Conservation (phyloP, 306 rosid genomes). For the Styphnolobium japonicum region DNA sequence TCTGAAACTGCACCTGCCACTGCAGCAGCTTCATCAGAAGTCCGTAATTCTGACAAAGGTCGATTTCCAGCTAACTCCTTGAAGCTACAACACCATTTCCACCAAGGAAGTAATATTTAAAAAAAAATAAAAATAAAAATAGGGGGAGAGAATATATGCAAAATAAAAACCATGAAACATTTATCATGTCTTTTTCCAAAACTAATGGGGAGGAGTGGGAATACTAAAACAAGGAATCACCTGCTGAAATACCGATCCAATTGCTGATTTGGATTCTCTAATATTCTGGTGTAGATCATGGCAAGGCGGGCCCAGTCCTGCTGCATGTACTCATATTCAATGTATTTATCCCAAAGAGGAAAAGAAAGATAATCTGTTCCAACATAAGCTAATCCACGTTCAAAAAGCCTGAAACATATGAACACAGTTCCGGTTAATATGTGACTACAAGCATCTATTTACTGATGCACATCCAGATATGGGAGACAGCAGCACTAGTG, state of each 20-base stretch:
- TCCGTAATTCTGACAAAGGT: slow-evolving; percentile 73
- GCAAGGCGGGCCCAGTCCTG: slow-evolving; percentile 97
- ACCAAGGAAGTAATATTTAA: slow-evolving; percentile 11
- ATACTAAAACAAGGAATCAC: slow-evolving; percentile 36
- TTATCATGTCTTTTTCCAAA: background rate
- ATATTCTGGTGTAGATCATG: slow-evolving; percentile 78
- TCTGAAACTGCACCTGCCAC: slow-evolving; percentile 48
- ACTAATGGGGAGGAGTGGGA: background rate
- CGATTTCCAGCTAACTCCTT: slow-evolving; percentile 90
- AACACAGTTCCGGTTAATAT: slow-evolving; percentile 39
- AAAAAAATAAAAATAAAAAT: background rate
- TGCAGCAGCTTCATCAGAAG: slow-evolving; percentile 72
- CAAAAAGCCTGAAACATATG: slow-evolving; percentile 83
- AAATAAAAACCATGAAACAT: background rate
- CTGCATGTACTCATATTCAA: slow-evolving; percentile 95
- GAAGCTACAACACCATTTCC: slow-evolving; percentile 60
- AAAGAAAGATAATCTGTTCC: slow-evolving; percentile 96
- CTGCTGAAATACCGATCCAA: slow-evolving; percentile 92
- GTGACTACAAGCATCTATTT: slow-evolving; percentile 33
- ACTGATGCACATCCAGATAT: slow-evolving; percentile 56
- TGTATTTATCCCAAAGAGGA: slow-evolving; percentile 96
- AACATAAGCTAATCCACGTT: slow-evolving; percentile 92
- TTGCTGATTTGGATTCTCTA: slow-evolving; percentile 95
- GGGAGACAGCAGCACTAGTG: slow-evolving; percentile 67
- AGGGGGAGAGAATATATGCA: background rate